phyloP scores from a whole-genome alignment of 495 filamentous ascomycete genomes.

The Saxispiralis lemnorum region DNA sequence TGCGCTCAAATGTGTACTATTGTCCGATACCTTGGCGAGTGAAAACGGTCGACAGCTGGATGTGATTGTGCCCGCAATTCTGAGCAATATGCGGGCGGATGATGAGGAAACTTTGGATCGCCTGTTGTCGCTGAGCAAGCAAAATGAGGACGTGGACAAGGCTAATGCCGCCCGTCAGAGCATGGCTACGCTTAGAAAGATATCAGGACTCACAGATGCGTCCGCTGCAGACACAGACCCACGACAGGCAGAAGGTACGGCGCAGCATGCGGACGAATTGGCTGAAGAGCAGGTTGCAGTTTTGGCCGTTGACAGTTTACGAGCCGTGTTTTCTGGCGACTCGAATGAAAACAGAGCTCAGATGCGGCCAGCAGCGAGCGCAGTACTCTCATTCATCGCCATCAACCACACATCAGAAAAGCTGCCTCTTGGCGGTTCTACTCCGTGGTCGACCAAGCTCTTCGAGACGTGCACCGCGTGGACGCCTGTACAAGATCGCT shows the following conservation, averaged over 20 bases:
- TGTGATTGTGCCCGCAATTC: slow-evolving; percentile 59
- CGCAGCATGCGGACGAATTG: slow-evolving; percentile 66
- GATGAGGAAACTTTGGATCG: slow-evolving; percentile 48
- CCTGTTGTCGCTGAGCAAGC: slow-evolving; percentile 43
- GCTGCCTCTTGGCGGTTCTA: slow-evolving; percentile 18
- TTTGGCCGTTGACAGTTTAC: slow-evolving; percentile 62
- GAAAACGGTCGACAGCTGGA: slow-evolving; percentile 56
- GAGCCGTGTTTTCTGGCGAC: slow-evolving; percentile 46
- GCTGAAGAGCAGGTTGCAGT: slow-evolving; percentile 76
- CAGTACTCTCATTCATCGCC: slow-evolving; percentile 54
- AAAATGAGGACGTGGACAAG: slow-evolving; percentile 44
- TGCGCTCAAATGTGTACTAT: slow-evolving; percentile 60
- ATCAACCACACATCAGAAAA: slow-evolving; percentile 24
- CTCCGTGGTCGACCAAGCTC: slow-evolving; percentile 62
- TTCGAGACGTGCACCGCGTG: slow-evolving; percentile 37
- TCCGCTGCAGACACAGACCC: slow-evolving; percentile 45
- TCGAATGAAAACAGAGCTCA: slow-evolving; percentile 53
- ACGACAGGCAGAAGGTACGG: slow-evolving; percentile 50
- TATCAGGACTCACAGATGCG: slow-evolving; percentile 29
- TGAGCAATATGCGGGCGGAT: slow-evolving; percentile 69
- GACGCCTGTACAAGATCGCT: slow-evolving; percentile 83
- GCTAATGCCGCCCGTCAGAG: slow-evolving; percentile 49
- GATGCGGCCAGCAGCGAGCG: slow-evolving; percentile 51
- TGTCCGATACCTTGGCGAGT: slow-evolving; percentile 57
- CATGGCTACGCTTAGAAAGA: slow-evolving; percentile 56